These are phyloP conservation scores for Ophiocordyceps camponoti-rufipedis DNA, from an alignment of 2,329 filamentous ascomycete species.

Conservation along the genomic window DNA sequence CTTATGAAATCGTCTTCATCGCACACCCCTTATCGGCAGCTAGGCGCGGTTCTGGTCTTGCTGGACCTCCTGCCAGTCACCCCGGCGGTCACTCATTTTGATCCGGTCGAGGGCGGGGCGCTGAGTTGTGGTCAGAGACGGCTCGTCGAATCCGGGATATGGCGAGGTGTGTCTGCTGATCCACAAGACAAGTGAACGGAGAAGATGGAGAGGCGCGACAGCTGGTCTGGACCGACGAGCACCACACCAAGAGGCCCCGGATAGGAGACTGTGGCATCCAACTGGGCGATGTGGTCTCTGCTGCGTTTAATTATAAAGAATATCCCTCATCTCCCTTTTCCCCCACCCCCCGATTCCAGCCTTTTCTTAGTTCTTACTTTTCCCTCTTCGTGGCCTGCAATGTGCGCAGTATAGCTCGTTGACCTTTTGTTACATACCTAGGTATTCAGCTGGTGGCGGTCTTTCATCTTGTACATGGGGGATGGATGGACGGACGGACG, in stretches of 20 bases:
- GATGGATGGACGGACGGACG: neutral
- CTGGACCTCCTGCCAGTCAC: neutral
- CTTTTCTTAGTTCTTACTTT: neutral
- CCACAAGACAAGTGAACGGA: neutral
- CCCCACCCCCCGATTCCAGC: neutral
- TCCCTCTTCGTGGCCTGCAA: neutral
- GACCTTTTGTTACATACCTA: neutral
- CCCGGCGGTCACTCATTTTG: neutral
- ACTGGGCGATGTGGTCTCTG: neutral
- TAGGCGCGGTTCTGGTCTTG: neutral
- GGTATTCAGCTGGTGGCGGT: neutral
- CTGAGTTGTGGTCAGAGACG: neutral
- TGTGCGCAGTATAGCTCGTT: neutral
- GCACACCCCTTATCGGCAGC: constrained; percentile 11
- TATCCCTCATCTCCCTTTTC: neutral
- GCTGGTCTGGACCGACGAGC: neutral
- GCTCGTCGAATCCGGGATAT: neutral
- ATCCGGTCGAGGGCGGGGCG: neutral
- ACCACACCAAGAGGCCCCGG: neutral
- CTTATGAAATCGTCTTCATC: constrained; percentile 17
- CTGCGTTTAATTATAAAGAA: neutral
- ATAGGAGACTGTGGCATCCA: neutral
- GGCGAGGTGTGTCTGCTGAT: neutral
- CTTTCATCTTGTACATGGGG: neutral
- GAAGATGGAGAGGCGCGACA: neutral